phyloP scores from a whole-genome alignment of 768 basidiomycete genomes.

The Rhodotorula paludigena region DNA sequence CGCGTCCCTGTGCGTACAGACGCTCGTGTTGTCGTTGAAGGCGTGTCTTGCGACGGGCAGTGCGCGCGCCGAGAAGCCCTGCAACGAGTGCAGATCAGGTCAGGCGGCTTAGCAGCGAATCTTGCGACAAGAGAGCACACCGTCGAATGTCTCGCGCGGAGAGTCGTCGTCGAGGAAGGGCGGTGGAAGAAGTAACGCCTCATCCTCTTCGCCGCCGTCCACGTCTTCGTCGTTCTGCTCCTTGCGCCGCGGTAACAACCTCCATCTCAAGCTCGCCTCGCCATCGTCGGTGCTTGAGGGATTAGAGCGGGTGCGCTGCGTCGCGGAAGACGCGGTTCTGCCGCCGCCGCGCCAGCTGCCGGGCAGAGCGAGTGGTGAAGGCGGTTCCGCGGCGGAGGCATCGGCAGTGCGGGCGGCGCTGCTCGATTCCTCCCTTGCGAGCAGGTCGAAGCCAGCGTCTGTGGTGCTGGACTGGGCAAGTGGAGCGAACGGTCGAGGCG shows the following conservation, averaged over 20 bases:
- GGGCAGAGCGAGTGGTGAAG: background rate
- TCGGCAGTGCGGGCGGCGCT: too few species aligned
- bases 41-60: background rate
- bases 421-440: too few species aligned
- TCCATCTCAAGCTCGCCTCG: background rate
- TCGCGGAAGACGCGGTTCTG: background rate
- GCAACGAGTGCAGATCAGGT: accelerated
- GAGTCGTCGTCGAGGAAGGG: slow-evolving; percentile 6
- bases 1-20: slow-evolving; percentile 7
- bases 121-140: background rate
- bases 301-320: background rate
- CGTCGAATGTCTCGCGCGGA: slow-evolving; percentile 4
- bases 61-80: slow-evolving; percentile 18
- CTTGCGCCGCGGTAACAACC: background rate
- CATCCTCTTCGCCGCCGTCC: background rate
- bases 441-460: background rate
- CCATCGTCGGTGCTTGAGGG: too few species aligned
- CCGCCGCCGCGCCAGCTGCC: background rate
- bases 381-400: background rate
- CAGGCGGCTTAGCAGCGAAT: too few species aligned
- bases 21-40: background rate
- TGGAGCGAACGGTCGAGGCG: too few species aligned
- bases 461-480: background rate
- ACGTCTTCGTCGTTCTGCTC: background rate
- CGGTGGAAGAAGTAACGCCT: slow-evolving; percentile 14